Percentiles rank a stretch among this genome's conserved stretches.
Conservation (phyloP, 495 filamentous ascomycete species). For the Aspergillus mulundensis region DNA sequence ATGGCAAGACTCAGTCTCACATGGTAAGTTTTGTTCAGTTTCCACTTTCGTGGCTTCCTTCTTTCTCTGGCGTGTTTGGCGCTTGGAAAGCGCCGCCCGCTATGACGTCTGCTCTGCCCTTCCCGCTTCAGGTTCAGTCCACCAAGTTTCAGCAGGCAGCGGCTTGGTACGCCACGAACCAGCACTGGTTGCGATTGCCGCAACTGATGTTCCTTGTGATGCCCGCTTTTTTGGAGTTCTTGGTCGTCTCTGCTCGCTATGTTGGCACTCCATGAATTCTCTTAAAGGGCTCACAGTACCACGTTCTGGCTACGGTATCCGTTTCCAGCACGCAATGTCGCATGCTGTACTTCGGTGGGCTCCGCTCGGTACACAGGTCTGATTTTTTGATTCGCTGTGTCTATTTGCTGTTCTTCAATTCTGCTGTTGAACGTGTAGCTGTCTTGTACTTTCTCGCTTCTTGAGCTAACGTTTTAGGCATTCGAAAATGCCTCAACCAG, state of each 20-base stretch:
- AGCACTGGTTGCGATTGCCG: neutral
- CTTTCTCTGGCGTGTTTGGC: neutral
- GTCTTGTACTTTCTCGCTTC: neutral
- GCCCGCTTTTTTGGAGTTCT: neutral
- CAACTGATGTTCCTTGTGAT: neutral
- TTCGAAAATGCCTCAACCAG: slow-evolving; percentile 99
- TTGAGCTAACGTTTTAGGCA: slow-evolving; percentile 51
- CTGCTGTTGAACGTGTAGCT: neutral
- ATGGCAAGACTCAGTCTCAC: slow-evolving; percentile 92
- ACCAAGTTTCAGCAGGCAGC: neutral
- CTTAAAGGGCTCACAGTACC: neutral
- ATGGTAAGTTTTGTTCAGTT: slow-evolving; percentile 68
- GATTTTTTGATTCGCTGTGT: slow-evolving; percentile 1
- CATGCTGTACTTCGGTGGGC: neutral
- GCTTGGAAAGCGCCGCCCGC: neutral
- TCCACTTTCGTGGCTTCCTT: slow-evolving; percentile 6
- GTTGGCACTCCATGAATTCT: neutral
- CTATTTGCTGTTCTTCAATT: neutral
- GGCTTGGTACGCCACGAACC: neutral
- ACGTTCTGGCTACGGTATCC: neutral
- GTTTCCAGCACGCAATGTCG: neutral
- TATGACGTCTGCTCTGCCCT: slow-evolving; percentile 3
- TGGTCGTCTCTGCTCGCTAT: neutral
- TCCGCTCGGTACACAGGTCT: neutral
- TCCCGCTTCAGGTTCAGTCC: neutral